Evolutionary conservation across 345 rosid genomes (phyloP).

Genomic region (Draba incana): DNA sequence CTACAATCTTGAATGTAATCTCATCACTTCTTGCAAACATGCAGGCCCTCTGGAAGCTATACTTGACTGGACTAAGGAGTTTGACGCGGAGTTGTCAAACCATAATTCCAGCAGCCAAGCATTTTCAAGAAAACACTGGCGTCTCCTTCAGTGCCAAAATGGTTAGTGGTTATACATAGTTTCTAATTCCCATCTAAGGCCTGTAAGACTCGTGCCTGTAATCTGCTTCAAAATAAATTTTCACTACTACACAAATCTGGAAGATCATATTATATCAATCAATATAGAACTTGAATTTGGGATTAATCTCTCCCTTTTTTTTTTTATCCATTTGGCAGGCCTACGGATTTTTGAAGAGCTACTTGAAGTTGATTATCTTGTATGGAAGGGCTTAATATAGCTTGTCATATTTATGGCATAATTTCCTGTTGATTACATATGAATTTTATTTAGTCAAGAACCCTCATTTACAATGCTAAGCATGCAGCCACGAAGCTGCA

Average conservation of each 20-base stretch:
- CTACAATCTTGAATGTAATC: conserved; percentile 28
- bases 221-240: not conserved
- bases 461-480: conserved; percentile 37
- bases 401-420: conserved; percentile 28
- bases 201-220: not conserved
- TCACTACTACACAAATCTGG: conserved; percentile 5
- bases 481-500: conserved; percentile 98
- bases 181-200: conserved; percentile 1
- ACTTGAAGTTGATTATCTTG: conserved; percentile 98
- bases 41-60: conserved; percentile 90
- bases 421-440: conserved; percentile 28
- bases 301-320: conserved; percentile 13
- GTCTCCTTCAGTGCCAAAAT: conserved; percentile 98
- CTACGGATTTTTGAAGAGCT: conserved; percentile 99
- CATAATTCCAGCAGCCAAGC: conserved; percentile 83
- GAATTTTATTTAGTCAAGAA: conserved; percentile 31
- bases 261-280: not conserved
- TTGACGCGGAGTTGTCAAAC: conserved; percentile 70
- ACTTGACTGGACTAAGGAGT: conserved; percentile 89
- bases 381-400: conserved; percentile 47
- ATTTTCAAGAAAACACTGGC: conserved; percentile 97
- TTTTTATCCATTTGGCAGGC: conserved; percentile 55
- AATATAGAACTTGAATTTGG: conserved; percentile 13
- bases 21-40: conserved; percentile 37
- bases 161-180: conserved; percentile 51